These are phyloP conservation scores for Septoria linicola DNA, from an alignment of 2,329 filamentous ascomycete genomes.

Conservation along the genomic window DNA sequence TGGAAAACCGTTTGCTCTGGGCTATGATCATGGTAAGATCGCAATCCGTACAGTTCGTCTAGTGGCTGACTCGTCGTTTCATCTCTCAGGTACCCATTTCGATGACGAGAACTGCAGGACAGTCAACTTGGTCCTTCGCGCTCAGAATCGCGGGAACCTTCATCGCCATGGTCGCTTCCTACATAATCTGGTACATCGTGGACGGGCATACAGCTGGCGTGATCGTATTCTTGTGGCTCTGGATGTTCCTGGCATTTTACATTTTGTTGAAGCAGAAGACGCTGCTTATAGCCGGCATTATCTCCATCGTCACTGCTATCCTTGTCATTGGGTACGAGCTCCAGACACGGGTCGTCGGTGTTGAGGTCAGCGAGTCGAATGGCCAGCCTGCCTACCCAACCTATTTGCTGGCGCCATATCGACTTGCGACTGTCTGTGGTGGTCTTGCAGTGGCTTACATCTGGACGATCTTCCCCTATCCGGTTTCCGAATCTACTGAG, in stretches of 20 bases:
- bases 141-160: constrained; percentile 64
- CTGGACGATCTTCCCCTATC: constrained; percentile 75
- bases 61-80: no score
- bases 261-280: constrained; percentile 67
- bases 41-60: no score
- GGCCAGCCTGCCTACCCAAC: constrained; percentile 69
- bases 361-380: constrained; percentile 54
- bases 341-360: constrained; percentile 65
- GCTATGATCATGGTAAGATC: constrained; percentile 65
- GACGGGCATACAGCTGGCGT: constrained; percentile 61
- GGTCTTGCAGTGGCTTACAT: constrained; percentile 70
- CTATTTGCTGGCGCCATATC: constrained; percentile 68
- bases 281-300: constrained; percentile 60
- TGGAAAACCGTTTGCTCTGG: constrained; percentile 69
- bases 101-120: constrained; percentile 68
- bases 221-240: constrained; percentile 68
- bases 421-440: constrained; percentile 64
- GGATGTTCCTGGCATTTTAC: constrained; percentile 63
- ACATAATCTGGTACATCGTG: constrained; percentile 75
- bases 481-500: constrained; percentile 68
- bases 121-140: constrained; percentile 67
- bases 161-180: constrained; percentile 61
- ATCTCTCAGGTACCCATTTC: constrained; percentile 58
- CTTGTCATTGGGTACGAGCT: constrained; percentile 58
- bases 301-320: constrained; percentile 59